Conservation (phyloP, 176 grass and related monocot species). For the Triticum monococcum region DNA sequence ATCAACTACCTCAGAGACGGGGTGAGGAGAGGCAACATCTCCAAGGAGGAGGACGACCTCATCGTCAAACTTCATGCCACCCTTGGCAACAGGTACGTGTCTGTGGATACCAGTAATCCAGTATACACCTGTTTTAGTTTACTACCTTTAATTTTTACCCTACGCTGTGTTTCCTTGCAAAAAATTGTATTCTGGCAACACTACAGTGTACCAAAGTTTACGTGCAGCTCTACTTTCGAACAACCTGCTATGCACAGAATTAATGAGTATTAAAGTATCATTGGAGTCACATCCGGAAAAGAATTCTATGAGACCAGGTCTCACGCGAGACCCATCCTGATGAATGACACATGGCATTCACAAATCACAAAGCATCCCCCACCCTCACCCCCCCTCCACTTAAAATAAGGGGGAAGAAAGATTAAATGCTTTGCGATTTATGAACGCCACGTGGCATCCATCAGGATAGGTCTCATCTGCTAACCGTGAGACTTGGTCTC, state of each 20-base stretch:
- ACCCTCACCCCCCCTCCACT: too few species aligned
- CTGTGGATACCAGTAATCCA: background rate
- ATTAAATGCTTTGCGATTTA: too few species aligned
- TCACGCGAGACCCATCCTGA: too few species aligned
- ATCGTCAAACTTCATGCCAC: conserved; percentile 77
- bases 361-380: too few species aligned
- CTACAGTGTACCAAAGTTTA: too few species aligned
- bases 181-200: background rate
- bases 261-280: background rate
- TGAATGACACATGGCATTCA: too few species aligned
- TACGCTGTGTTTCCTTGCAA: background rate
- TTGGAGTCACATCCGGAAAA: too few species aligned
- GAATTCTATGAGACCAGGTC: too few species aligned
- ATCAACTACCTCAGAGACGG: conserved; percentile 73
- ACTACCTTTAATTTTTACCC: background rate
- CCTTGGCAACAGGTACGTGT: conserved; percentile 73
- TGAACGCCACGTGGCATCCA: too few species aligned
- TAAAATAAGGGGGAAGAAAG: too few species aligned
- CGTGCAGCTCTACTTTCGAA: background rate
- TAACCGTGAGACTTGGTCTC: too few species aligned
- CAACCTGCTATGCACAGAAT: background rate
- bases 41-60: conserved; percentile 74
- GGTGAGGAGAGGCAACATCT: conserved; percentile 79
- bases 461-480: too few species aligned
- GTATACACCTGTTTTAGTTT: background rate